Evolutionary conservation across 768 basidiomycete species (phyloP).

Genomic region (Naganishia friedmannii): DNA sequence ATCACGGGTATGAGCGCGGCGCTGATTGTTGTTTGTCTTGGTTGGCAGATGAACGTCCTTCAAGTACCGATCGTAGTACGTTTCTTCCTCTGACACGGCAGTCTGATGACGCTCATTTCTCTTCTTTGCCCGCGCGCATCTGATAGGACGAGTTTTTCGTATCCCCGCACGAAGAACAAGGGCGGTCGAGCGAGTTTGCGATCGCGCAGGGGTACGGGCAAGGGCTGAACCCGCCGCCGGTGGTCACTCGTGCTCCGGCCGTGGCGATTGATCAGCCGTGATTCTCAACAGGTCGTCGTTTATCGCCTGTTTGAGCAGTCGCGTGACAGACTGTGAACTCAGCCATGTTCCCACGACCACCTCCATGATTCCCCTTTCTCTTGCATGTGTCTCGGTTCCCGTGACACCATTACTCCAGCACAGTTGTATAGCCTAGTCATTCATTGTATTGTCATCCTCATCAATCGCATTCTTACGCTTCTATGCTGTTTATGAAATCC

Average conservation of each 20-base stretch:
- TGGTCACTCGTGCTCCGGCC: not conserved
- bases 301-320: not conserved
- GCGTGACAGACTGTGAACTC: no score
- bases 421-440: conserved; percentile 13
- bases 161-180: conserved; percentile 74
- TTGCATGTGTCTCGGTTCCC: not conserved
- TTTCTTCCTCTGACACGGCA: not conserved
- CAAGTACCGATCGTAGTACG: conserved; percentile 77
- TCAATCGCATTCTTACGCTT: not conserved
- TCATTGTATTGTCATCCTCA: conserved; percentile 9
- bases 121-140: not conserved
- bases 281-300: not conserved
- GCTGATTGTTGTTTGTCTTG: not conserved
- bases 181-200: conserved; percentile 76
- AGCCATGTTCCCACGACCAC: not conserved
- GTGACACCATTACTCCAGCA: not conserved
- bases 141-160: conserved; percentile 77
- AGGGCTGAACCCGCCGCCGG: conserved; percentile 11
- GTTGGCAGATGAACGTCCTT: conserved; percentile 64
- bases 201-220: conserved; percentile 65
- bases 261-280: not conserved
- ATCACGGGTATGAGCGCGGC: not conserved
- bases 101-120: conserved; percentile 1
- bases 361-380: not conserved
- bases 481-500: conserved; percentile 4